Base-by-base conservation (phyloP, 2,329 filamentous ascomycete genomes). In the Clonostachys rosea region DNA sequence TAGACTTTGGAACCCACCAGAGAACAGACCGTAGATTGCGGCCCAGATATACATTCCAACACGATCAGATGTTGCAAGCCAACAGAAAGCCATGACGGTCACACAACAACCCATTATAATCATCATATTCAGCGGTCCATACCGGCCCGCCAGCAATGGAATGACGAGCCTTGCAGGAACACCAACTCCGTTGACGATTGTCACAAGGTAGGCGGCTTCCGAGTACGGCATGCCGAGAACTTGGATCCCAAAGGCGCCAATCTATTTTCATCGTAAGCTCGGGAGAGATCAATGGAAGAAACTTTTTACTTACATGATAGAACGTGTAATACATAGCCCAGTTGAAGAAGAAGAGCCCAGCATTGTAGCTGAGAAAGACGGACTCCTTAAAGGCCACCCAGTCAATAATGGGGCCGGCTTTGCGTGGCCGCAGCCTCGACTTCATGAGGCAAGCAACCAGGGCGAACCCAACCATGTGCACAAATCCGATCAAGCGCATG, bases 311-410 rank as follows among this genome's bases (percentile, higher is more conserved):
- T 37, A 63, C 69, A 41, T 71, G 72, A 49, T 71, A 73, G 30
- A 72, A 71, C 0, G 67, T 68, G 43, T 67, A 73, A 48, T 71
- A 72, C 7, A 69, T 69, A 0, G 62, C 60, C 66, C 24, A 30
- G 24, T 30, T 30, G 24, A 30, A 30, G 30, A 66, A 61, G 50
- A 71, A 73, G 30, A 68, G 47, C 0, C 65, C 67, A 1, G 51
- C 40, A 0, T 68, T 60, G 14, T 66, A 69, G 0, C 49, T 40
- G 1, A 65, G 24, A 39, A 64, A 73, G 0, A 64, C 56, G 2
- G 55, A 50, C 17, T 70, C 67, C 13, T 47, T 55, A 39, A 69
- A 70, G 0, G 67, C 65, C 1, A 43, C 47, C 59, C 61, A 62
- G 11, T 70, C 68, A 11, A 66, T 61, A 1, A 52, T 51, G 9